Conservation (phyloP, 2,329 filamentous ascomycete genomes). For the Colletotrichum orbiculare region DNA sequence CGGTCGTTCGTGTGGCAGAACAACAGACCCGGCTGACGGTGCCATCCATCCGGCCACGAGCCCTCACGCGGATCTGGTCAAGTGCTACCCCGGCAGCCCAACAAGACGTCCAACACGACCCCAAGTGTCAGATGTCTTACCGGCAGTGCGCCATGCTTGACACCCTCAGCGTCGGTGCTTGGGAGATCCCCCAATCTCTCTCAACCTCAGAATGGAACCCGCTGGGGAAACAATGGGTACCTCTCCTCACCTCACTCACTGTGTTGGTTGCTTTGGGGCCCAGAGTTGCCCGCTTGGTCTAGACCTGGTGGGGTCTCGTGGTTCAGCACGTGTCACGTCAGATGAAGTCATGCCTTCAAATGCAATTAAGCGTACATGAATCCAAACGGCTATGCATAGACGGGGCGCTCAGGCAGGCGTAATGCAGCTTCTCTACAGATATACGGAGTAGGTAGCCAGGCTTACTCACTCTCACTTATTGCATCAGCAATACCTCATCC, state of each 20-base stretch:
- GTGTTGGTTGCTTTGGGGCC: background rate
- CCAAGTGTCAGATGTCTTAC: constrained; percentile 29
- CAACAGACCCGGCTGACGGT: constrained; percentile 28
- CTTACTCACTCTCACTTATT: background rate
- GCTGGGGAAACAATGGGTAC: constrained; percentile 21
- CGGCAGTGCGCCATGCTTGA: constrained; percentile 25
- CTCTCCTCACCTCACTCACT: background rate
- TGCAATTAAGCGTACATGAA: background rate
- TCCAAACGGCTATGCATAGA: background rate
- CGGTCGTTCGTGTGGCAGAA: constrained; percentile 22
- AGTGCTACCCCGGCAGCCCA: constrained; percentile 33
- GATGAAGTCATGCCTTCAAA: background rate
- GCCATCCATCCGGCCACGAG: constrained; percentile 24
- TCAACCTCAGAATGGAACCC: background rate
- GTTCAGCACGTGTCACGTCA: constrained; percentile 26
- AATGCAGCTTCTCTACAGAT: too few species aligned
- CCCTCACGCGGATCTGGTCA: constrained; percentile 34
- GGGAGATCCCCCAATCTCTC: background rate
- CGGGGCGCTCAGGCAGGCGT: too few species aligned
- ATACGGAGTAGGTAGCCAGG: too few species aligned
- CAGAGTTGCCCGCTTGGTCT: constrained; percentile 23
- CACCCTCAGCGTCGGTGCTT: constrained; percentile 19
- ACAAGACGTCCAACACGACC: constrained; percentile 7
- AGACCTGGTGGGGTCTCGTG: constrained; percentile 10
- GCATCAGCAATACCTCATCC: constrained; percentile 3